Conservation (phyloP, 768 basidiomycete genomes). For the Termitomyces sp. region DNA sequence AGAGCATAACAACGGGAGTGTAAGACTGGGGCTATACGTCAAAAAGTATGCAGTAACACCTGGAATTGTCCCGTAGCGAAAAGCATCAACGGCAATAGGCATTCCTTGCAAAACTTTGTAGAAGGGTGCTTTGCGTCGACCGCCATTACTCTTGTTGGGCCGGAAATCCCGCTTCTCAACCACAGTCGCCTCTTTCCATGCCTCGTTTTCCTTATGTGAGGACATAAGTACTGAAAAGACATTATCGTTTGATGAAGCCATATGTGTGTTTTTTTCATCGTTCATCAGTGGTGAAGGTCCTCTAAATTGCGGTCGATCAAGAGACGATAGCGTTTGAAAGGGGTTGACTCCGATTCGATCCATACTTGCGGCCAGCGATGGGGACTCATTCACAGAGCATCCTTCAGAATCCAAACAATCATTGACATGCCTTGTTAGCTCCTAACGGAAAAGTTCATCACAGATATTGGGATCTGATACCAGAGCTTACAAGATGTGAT, state of each 20-base stretch:
- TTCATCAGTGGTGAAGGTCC: slow-evolving; percentile 12
- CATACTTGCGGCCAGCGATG: not conserved
- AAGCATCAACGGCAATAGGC: slow-evolving; percentile 98
- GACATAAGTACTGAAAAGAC: slow-evolving; percentile 87
- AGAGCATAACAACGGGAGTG: not conserved
- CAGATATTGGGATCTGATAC: not conserved
- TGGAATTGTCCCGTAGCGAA: slow-evolving; percentile 89
- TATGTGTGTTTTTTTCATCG: slow-evolving; percentile 15
- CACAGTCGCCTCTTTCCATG: slow-evolving; percentile 76
- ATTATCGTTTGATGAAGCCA: slow-evolving; percentile 19
- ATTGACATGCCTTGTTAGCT: slow-evolving; percentile 51
- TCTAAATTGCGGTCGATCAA: slow-evolving; percentile 11
- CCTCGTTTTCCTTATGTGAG: slow-evolving; percentile 72
- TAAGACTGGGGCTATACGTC: slow-evolving; percentile 45
- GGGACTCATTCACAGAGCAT: not conserved
- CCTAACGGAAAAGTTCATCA: slow-evolving; percentile 25
- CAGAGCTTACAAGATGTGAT: slow-evolving; percentile 12
- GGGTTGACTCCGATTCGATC: not conserved
- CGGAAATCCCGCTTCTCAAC: slow-evolving; percentile 44
- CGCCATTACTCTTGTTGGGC: slow-evolving; percentile 39
- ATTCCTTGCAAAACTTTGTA: slow-evolving; percentile 95
- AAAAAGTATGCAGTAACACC: slow-evolving; percentile 87
- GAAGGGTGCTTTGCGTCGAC: slow-evolving; percentile 80
- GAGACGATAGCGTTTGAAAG: slow-evolving; percentile 7
- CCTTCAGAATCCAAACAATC: slow-evolving; percentile 36